Evolutionary conservation across 768 basidiomycete genomes (phyloP).

Genomic region (Lanmaoa rubissima): DNA sequence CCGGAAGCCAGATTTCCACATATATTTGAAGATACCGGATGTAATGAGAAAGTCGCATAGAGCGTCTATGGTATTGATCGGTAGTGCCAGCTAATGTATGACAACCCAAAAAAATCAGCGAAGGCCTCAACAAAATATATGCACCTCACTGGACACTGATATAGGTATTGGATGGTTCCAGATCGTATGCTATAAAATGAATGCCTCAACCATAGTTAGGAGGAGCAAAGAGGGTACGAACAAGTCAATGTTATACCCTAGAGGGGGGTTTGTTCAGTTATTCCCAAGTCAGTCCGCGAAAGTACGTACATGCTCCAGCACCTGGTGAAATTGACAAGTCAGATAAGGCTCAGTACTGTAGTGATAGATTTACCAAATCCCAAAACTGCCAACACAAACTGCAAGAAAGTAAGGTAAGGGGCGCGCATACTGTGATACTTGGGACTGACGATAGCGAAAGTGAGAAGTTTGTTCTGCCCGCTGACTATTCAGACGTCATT

Average conservation of each 20-base stretch:
- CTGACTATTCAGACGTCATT: slow-evolving; percentile 7
- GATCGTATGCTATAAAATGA: no score
- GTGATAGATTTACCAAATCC: slow-evolving; percentile 1
- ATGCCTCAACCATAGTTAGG: no score
- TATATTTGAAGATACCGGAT: slow-evolving; percentile 7
- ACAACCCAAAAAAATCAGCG: no score
- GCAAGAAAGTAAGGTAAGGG: neutral
- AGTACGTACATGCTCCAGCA: slow-evolving; percentile 5
- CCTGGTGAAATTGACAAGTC: neutral
- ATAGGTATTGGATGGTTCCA: no score
- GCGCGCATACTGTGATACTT: neutral
- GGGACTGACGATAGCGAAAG: slow-evolving; percentile 7
- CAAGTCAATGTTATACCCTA: slow-evolving; percentile 9
- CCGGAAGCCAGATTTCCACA: slow-evolving; percentile 14
- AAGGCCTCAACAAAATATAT: no score
- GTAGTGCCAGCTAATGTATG: no score
- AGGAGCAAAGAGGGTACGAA: neutral
- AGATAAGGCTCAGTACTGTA: neutral
- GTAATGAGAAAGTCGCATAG: slow-evolving; percentile 12
- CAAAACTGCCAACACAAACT: neutral
- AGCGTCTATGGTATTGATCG: neutral
- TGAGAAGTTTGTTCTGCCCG: slow-evolving; percentile 6
- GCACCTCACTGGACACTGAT: no score
- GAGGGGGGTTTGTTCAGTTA: neutral
- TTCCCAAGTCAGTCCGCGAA: neutral